Base-by-base conservation (phyloP, 768 basidiomycete genomes). In the Lactifluus volemus region DNA sequence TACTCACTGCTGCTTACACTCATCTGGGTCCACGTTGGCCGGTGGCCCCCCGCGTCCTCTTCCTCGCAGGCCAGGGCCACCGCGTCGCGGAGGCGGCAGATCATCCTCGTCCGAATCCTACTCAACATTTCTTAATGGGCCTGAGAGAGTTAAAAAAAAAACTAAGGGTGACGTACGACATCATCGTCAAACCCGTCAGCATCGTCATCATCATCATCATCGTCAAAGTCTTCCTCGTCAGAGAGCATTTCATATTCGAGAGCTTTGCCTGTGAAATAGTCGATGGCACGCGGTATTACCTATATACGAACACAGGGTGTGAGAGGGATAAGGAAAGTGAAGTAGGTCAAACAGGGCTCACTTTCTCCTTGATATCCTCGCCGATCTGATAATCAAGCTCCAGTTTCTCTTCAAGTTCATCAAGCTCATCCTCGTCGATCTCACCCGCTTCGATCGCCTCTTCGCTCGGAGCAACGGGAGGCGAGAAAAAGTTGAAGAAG, bases 401-500 rank as follows among this genome's bases (percentile, higher is more conserved):
- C 54, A 99, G 81, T 71, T 90, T 89, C 72, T 88, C 89, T 72
- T 98, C 94, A 48, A 97, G 79, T 63, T 93, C 94, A 54, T 92
- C 90, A 0, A 96, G 81, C 25, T 92, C 90, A 0, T 92, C 89
- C 1, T 87, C 88, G 0, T 90, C 90, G 19, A 89, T 76, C 3
- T 93, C 91, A 29, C 80, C 84, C 30, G 74, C 78, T 60, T 91
- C 88, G 50, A 88, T 73, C 45, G 76, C 80, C 49, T 86, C 84
- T 11, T 88, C 84, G 6, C 80, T 72, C 3, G 91, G 89, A 2
- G 88, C 84, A 25, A 77, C 72, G 15, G 92, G 92, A 10, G 93
- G 92, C 55, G 77, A 76, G 83, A 99, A 99, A 78, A 98, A 99
- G 81, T 93, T 92, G 87, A 99, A 99, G 82, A 99, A 98, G 14